Conservation (phyloP, 441 rosid genomes). For the Erodium texanum region DNA sequence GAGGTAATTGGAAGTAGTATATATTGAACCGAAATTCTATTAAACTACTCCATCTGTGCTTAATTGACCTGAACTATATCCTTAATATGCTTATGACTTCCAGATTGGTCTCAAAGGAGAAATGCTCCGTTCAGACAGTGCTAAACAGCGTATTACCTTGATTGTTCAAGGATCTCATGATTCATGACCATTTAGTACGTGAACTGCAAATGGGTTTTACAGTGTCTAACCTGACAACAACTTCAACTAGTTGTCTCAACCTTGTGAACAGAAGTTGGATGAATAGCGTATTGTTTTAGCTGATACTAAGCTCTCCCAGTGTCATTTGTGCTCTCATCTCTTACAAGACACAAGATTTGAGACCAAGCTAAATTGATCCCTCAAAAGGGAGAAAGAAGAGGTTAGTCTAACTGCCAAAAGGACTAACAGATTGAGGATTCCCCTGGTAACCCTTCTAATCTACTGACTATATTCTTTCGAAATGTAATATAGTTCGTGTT, state of each 20-base stretch:
- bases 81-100: constrained; percentile 15
- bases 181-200: constrained; percentile 21
- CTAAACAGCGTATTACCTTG: constrained; percentile 32
- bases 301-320: neutral
- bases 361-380: neutral
- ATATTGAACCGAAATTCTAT: neutral
- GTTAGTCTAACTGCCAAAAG: neutral
- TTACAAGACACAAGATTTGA: neutral
- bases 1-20: constrained; percentile 14
- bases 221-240: constrained; percentile 12
- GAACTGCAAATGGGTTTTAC: constrained; percentile 6
- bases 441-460: constrained; percentile 11
- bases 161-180: constrained; percentile 38
- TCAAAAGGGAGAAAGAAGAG: no score
- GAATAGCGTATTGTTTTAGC: constrained; percentile 6
- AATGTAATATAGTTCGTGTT: constrained; percentile 20
- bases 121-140: constrained; percentile 36
- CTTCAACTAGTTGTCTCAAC: neutral
- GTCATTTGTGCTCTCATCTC: neutral
- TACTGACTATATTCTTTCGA: neutral
- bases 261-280: neutral
- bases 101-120: constrained; percentile 43
- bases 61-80: neutral
- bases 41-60: neutral
- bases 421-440: constrained; percentile 12